Conservation (phyloP, 2,329 filamentous ascomycete species). For the Ophiostoma ulmi region DNA sequence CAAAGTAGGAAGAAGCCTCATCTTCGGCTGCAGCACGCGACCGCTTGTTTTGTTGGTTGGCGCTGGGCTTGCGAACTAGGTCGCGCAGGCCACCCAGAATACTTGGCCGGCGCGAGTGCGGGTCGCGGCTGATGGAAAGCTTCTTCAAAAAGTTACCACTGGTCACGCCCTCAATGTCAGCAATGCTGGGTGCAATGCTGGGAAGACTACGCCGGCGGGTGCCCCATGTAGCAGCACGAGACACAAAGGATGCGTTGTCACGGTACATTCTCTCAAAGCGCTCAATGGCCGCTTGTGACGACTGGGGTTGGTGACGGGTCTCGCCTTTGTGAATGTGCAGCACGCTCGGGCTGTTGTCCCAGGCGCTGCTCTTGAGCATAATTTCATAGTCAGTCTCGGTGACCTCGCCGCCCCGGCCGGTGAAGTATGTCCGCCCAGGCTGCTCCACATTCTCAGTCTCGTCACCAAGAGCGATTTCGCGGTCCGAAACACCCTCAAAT, state of each 20-base stretch:
- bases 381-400: conserved; percentile 46
- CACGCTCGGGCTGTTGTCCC: conserved; percentile 46
- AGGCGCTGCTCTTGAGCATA: conserved; percentile 45
- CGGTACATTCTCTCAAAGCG: conserved; percentile 48
- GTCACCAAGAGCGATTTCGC: conserved; percentile 43
- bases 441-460: conserved; percentile 48
- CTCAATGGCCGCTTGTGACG: conserved; percentile 51
- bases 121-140: conserved; percentile 49
- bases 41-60: conserved; percentile 43
- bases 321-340: conserved; percentile 41
- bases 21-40: conserved; percentile 39
- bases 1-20: conserved; percentile 33
- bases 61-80: conserved; percentile 48
- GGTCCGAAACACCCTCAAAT: conserved; percentile 38
- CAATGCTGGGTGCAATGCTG: conserved; percentile 49
- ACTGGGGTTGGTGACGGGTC: conserved; percentile 42
- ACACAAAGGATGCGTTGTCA: conserved; percentile 56
- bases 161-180: conserved; percentile 55
- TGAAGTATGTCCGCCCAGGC: conserved; percentile 48
- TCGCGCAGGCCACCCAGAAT: conserved; percentile 50
- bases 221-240: conserved; percentile 63
- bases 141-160: conserved; percentile 61
- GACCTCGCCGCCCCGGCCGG: conserved; percentile 39
- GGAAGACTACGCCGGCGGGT: conserved; percentile 62
- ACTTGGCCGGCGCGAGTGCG: conserved; percentile 45